A percentile compares a stretch with the other conserved stretches of the same genome.
phyloP scores from a whole-genome alignment of 2,329 filamentous ascomycete species.

The Hypoxylon sp. region DNA sequence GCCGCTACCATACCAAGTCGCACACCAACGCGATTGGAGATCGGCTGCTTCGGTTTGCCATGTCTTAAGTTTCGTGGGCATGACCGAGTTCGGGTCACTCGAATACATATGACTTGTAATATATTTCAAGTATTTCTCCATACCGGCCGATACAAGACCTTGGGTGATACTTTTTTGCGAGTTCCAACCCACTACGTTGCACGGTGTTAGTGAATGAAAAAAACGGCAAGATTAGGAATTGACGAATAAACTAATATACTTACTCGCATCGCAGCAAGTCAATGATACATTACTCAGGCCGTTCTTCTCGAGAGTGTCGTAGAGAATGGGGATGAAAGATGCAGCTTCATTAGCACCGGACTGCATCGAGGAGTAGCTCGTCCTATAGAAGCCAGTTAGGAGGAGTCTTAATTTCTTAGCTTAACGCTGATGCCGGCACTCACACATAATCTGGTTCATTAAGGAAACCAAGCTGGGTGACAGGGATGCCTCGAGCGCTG shows the following conservation, averaged over 20 bases:
- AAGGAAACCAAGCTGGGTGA: slow-evolving; percentile 64
- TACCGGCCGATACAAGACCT: slow-evolving; percentile 56
- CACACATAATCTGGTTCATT: slow-evolving; percentile 62
- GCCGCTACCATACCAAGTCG: slow-evolving; percentile 60
- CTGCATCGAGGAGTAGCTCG: slow-evolving; percentile 58
- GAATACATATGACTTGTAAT: slow-evolving; percentile 60
- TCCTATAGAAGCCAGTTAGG: slow-evolving; percentile 33
- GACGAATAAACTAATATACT: slow-evolving; percentile 6
- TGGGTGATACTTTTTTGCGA: slow-evolving; percentile 57
- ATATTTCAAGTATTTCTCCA: slow-evolving; percentile 58
- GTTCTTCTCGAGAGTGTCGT: slow-evolving; percentile 57
- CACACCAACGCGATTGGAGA: slow-evolving; percentile 55
- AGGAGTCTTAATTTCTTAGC: too few relatives aligned
- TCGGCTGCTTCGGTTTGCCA: slow-evolving; percentile 66
- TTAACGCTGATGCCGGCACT: slow-evolving; percentile 8
- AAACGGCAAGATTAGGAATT: neutral
- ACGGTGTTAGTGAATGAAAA: neutral
- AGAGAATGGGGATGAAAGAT: slow-evolving; percentile 55
- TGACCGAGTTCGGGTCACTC: slow-evolving; percentile 47
- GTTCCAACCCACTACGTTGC: slow-evolving; percentile 56
- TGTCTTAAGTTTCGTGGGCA: slow-evolving; percentile 53
- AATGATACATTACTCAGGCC: slow-evolving; percentile 58
- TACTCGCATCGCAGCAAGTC: slow-evolving; percentile 62
- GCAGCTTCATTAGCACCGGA: slow-evolving; percentile 53
- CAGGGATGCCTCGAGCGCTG: slow-evolving; percentile 58